Evolutionary conservation across 768 basidiomycete species (phyloP).

Genomic region (Boletus rufocinnamomeus): DNA sequence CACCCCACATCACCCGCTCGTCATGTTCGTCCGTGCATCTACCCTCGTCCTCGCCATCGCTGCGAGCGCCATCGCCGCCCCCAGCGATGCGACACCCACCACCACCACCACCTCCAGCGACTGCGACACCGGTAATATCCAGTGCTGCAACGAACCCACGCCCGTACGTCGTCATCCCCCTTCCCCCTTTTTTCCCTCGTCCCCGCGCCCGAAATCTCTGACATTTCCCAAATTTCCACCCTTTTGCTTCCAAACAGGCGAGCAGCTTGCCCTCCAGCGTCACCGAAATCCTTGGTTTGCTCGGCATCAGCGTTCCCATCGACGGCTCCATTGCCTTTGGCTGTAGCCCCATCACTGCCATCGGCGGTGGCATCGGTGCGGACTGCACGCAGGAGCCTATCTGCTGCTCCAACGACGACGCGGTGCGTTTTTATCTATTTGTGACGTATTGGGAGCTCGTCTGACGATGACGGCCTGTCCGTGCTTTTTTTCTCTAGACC

Average conservation of each 20-base stretch:
- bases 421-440: background rate
- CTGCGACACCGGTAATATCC: slow-evolving; percentile 8
- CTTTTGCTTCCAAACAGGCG: background rate
- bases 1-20: background rate
- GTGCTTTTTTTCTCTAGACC: slow-evolving; percentile 5
- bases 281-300: accelerated
- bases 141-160: slow-evolving; percentile 10
- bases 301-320: background rate
- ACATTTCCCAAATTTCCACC: background rate
- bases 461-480: background rate
- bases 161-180: background rate
- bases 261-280: accelerated
- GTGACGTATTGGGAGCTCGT: background rate
- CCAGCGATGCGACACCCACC: background rate
- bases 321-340: background rate
- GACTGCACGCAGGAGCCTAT: background rate
- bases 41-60: slow-evolving; percentile 16
- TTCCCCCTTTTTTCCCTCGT: too few relatives aligned
- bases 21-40: slow-evolving; percentile 19
- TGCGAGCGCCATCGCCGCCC: slow-evolving; percentile 11
- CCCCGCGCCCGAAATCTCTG: background rate
- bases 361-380: background rate
- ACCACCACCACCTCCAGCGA: background rate
- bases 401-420: slow-evolving; percentile 1
- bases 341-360: background rate